Conservation (phyloP, 2,329 filamentous ascomycete genomes). For the Colletotrichum tanaceti region DNA sequence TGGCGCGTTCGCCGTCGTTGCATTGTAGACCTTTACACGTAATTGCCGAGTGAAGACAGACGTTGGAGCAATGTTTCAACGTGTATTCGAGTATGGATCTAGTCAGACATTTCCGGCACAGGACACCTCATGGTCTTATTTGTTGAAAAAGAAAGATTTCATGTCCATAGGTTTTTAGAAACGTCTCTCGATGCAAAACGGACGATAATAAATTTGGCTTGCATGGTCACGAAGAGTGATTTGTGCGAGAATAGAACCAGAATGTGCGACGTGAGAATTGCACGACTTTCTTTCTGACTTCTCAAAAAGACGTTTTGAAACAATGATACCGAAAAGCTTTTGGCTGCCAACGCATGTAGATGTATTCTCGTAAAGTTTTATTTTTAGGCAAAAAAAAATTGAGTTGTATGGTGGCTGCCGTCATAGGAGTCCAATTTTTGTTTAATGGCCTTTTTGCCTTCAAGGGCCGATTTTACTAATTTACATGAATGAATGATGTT, state of each 20-base stretch:
- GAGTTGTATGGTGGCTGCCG: not conserved
- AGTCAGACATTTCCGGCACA: too few species aligned
- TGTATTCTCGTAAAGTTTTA: too few species aligned
- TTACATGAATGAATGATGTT: constrained; percentile 24
- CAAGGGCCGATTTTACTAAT: constrained; percentile 16
- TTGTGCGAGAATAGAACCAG: not conserved
- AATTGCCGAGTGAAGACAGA: not conserved
- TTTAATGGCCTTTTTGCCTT: constrained; percentile 7
- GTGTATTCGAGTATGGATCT: not conserved
- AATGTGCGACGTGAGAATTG: not conserved
- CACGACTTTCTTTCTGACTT: too few species aligned
- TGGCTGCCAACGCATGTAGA: not conserved
- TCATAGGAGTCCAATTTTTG: constrained; percentile 11
- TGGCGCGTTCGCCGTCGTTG: constrained; percentile 22
- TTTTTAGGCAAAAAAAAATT: too few species aligned
- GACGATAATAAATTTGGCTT: not conserved
- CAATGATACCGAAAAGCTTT: not conserved
- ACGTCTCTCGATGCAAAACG: too few species aligned
- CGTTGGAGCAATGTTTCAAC: not conserved
- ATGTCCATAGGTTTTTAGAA: not conserved
- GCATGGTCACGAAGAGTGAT: not conserved
- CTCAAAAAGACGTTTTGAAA: not conserved
- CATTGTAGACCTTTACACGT: not conserved
- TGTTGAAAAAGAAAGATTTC: not conserved
- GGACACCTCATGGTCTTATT: not conserved